Evolutionary conservation across 495 filamentous ascomycete genomes (phyloP).

Genomic region (Lophium mytilinum): DNA sequence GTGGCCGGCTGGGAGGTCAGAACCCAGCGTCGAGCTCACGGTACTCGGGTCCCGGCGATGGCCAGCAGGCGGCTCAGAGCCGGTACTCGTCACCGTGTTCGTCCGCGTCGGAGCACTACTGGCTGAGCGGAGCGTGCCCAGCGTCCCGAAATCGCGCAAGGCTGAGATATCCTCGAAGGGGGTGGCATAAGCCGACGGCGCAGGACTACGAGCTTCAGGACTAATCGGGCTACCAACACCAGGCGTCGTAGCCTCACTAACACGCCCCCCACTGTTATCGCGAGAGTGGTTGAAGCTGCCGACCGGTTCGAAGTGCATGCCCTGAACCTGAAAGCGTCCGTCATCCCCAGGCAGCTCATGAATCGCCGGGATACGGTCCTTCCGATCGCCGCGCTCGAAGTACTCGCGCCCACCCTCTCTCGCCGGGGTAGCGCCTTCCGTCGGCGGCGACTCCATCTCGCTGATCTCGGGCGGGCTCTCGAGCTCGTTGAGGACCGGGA

Average conservation of each 20-base stretch:
- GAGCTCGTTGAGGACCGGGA: constrained; percentile 4
- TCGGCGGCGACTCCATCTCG: constrained; percentile 8
- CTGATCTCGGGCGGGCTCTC: constrained; percentile 8
- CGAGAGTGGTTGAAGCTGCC: background rate
- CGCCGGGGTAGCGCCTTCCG: constrained; percentile 2
- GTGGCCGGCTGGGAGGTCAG: background rate
- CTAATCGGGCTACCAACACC: background rate
- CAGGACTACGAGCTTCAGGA: background rate
- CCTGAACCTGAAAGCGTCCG: background rate
- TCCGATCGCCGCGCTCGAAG: constrained; percentile 8
- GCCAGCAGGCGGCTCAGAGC: background rate
- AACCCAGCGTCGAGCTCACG: background rate
- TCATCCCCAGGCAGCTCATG: constrained; percentile 19
- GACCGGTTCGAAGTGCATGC: background rate
- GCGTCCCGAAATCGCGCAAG: too few relatives aligned
- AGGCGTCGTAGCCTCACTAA: background rate
- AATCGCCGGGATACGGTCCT: background rate
- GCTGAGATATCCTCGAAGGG: background rate
- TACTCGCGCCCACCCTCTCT: constrained; percentile 7
- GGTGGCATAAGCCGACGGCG: background rate
- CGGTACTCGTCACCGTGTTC: too few relatives aligned
- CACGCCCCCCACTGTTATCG: background rate
- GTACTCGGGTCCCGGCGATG: background rate
- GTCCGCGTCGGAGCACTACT: too few relatives aligned
- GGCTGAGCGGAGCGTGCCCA: too few relatives aligned